phyloP scores from a whole-genome alignment of 176 grass and related monocot genomes.

The Chrysopogon serrulatus region DNA sequence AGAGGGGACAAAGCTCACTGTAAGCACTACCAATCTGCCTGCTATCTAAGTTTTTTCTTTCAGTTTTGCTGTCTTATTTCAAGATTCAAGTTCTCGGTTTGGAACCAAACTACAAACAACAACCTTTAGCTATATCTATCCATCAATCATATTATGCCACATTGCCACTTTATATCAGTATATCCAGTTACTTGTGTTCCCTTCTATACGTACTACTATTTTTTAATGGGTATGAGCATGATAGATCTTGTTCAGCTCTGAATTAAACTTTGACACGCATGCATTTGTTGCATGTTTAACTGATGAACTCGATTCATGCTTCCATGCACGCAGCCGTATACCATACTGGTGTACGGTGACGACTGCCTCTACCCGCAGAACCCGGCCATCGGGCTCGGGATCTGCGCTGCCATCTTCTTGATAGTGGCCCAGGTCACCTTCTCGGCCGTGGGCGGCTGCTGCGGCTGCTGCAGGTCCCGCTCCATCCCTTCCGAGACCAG shows the following conservation, averaged over 20 bases:
- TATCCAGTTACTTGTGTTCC: too few species aligned
- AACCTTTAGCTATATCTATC: too few species aligned
- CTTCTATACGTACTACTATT: neutral
- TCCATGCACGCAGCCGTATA: neutral
- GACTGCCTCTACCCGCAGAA: neutral
- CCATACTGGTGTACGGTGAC: neutral
- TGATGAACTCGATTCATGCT: neutral
- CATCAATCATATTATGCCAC: too few species aligned
- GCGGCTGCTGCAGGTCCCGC: constrained; percentile 22
- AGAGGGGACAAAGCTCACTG: neutral
- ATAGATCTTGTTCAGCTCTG: neutral
- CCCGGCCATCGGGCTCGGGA: neutral
- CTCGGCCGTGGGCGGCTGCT: constrained; percentile 19
- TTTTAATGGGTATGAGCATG: neutral
- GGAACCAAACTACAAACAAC: too few species aligned
- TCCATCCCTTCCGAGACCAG: constrained; percentile 4
- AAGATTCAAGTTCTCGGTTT: too few species aligned
- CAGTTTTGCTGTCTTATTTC: neutral
- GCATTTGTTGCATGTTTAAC: neutral
- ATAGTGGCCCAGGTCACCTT: neutral
- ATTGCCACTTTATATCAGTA: too few species aligned
- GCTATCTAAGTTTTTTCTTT: neutral
- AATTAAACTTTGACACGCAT: neutral
- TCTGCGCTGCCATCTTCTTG: constrained; percentile 23
- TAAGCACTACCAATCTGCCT: neutral